Conservation (phyloP, 2,329 filamentous ascomycete species). For the Emmonsiellopsis sp. region DNA sequence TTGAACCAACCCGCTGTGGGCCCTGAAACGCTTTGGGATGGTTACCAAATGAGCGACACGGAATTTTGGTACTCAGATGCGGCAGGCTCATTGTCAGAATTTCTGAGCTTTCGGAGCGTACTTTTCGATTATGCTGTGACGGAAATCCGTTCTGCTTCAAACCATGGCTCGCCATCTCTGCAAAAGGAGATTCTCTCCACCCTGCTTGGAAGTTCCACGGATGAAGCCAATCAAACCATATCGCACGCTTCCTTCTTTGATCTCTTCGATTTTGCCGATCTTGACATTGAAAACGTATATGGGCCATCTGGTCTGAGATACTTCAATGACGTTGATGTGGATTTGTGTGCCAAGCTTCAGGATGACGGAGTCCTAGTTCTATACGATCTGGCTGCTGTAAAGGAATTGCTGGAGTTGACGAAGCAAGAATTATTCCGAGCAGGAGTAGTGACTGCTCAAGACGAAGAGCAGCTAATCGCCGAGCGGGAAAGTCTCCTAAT, state of each 20-base stretch:
- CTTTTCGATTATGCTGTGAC: constrained; percentile 76
- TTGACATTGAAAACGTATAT: constrained; percentile 41
- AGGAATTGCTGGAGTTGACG: constrained; percentile 58
- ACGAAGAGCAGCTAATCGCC: constrained; percentile 30
- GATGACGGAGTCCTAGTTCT: constrained; percentile 41
- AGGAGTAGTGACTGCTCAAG: constrained; percentile 36
- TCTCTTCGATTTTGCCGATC: constrained; percentile 80
- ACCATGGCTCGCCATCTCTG: constrained; percentile 58
- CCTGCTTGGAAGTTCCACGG: constrained; percentile 63
- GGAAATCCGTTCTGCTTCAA: constrained; percentile 70
- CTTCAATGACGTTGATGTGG: constrained; percentile 59
- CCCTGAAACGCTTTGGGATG: constrained; percentile 65
- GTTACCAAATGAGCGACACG: constrained; percentile 47
- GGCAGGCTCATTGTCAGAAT: constrained; percentile 62
- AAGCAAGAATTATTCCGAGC: constrained; percentile 26
- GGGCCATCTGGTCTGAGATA: constrained; percentile 47
- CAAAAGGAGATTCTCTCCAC: constrained; percentile 57
- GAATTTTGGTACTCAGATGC: constrained; percentile 62
- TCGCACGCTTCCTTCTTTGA: constrained; percentile 75
- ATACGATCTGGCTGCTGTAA: constrained; percentile 62
- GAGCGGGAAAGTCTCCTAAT: constrained; percentile 30
- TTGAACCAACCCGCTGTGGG: constrained; percentile 62
- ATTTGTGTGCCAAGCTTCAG: constrained; percentile 53
- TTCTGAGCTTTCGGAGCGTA: constrained; percentile 65
- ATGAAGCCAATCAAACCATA: constrained; percentile 55